A percentile compares a stretch with the other conserved stretches of the same genome.
Evolutionary conservation across 2,329 filamentous ascomycete genomes (phyloP).

Genomic region (Scedosporium apiospermum): DNA sequence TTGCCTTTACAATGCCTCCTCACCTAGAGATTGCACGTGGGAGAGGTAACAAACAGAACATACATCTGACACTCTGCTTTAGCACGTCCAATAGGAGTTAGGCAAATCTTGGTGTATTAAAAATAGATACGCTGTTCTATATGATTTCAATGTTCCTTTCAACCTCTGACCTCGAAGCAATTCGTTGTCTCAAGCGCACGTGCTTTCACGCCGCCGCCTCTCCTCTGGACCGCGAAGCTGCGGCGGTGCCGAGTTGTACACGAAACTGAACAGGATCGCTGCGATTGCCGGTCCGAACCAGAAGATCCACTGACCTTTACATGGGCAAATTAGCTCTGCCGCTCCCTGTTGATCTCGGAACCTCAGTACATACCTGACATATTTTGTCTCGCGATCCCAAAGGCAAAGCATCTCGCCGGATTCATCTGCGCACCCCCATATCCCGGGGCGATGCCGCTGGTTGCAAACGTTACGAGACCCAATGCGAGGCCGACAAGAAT

Average conservation of each 20-base stretch:
- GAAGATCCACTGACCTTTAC: constrained; percentile 24
- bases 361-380: constrained; percentile 13
- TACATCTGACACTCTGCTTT: too few relatives aligned
- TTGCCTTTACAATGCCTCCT: too few relatives aligned
- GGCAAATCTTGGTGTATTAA: too few relatives aligned
- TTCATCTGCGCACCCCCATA: constrained; percentile 34
- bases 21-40: too few relatives aligned
- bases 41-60: too few relatives aligned
- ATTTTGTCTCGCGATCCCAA: constrained; percentile 25
- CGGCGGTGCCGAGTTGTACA: constrained; percentile 22
- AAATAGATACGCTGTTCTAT: too few relatives aligned
- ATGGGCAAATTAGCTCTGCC: not conserved
- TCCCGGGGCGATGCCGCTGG: constrained; percentile 26
- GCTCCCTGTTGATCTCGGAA: constrained; percentile 3
- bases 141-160: too few relatives aligned
- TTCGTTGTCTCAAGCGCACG: not conserved
- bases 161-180: too few relatives aligned
- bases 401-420: constrained; percentile 34
- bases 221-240: constrained; percentile 10
- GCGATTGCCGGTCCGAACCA: constrained; percentile 24
- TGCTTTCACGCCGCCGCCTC: not conserved
- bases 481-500: constrained; percentile 34
- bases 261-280: constrained; percentile 15
- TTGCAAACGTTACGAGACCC: constrained; percentile 25
- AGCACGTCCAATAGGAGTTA: too few relatives aligned